phyloP scores from a whole-genome alignment of 441 rosid genomes.

The Adansonia gregorii region DNA sequence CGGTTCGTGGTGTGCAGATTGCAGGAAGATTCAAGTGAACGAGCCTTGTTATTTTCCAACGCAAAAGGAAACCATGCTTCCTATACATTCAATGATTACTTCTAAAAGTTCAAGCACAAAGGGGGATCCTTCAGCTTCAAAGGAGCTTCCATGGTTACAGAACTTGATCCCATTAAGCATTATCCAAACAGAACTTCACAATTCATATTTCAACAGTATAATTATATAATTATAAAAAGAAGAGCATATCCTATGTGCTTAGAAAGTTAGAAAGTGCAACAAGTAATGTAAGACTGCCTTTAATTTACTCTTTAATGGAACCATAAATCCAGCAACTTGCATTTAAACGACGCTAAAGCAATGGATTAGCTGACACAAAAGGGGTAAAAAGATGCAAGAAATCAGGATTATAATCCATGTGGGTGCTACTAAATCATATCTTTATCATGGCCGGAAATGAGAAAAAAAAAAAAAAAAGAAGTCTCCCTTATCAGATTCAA shows the following conservation, averaged over 20 bases:
- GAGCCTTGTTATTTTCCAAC: conserved; percentile 68
- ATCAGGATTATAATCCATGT: not conserved
- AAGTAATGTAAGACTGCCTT: conserved; percentile 20
- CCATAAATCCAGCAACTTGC: conserved; percentile 15
- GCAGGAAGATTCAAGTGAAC: conserved; percentile 54
- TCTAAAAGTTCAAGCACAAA: conserved; percentile 56
- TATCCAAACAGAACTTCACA: not conserved
- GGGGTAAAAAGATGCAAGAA: not conserved
- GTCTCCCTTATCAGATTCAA: not conserved
- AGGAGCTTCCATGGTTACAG: conserved; percentile 70
- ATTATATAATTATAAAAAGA: not conserved
- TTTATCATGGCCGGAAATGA: not conserved
- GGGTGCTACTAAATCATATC: not conserved
- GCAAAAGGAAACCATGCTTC: conserved; percentile 58
- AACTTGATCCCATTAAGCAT: conserved; percentile 67
- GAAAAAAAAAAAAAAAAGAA: not conserved
- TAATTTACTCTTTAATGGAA: not conserved
- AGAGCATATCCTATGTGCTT: conserved; percentile 31
- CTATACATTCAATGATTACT: conserved; percentile 70
- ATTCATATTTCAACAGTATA: not conserved
- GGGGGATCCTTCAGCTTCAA: conserved; percentile 75
- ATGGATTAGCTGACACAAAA: not conserved
- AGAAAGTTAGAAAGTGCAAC: conserved; percentile 15
- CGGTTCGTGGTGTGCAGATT: conserved; percentile 72
- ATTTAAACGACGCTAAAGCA: not conserved